Percentiles rank a stretch among this genome's conserved stretches.
These are phyloP conservation scores for Penicillium silybi DNA, from an alignment of 495 filamentous ascomycete genomes.

Conservation along the genomic window DNA sequence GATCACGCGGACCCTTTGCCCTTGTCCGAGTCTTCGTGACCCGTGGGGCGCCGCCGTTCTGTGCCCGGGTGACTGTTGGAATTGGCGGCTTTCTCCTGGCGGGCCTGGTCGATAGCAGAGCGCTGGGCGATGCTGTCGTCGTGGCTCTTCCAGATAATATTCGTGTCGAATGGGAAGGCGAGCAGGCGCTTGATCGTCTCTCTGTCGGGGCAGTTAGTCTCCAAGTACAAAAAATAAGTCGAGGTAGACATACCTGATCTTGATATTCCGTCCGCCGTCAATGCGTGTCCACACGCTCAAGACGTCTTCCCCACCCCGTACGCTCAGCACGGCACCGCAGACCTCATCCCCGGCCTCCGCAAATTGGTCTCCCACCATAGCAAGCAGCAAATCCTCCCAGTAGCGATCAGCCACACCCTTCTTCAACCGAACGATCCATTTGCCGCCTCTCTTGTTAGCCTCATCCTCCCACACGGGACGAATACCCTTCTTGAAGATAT, in stretches of 20 bases:
- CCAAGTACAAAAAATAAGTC: background rate
- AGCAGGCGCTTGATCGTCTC: constrained; percentile 91
- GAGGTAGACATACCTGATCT: constrained; percentile 72
- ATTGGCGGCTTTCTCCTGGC: constrained; percentile 63
- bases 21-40: constrained; percentile 48
- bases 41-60: constrained; percentile 45
- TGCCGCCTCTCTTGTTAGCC: constrained; percentile 91
- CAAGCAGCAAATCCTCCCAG: constrained; percentile 93
- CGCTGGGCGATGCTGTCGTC: constrained; percentile 77
- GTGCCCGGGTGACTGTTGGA: constrained; percentile 32
- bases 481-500: constrained; percentile 96
- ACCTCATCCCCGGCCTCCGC: constrained; percentile 90
- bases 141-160: constrained; percentile 91
- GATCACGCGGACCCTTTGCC: constrained; percentile 35
- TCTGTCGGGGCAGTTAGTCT: constrained; percentile 38
- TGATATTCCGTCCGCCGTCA: constrained; percentile 87
- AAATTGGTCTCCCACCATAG: constrained; percentile 93
- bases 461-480: constrained; percentile 98
- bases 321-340: constrained; percentile 89
- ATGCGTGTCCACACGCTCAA: constrained; percentile 96
- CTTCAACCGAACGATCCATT: constrained; percentile 94
- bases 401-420: constrained; percentile 96
- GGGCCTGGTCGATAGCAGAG: constrained; percentile 74
- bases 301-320: constrained; percentile 93
- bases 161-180: constrained; percentile 79